A percentile compares a stretch with the other conserved stretches of the same genome.
Evolutionary conservation across 2,329 filamentous ascomycete genomes (phyloP).

Genomic region (Chaetomium sp.): DNA sequence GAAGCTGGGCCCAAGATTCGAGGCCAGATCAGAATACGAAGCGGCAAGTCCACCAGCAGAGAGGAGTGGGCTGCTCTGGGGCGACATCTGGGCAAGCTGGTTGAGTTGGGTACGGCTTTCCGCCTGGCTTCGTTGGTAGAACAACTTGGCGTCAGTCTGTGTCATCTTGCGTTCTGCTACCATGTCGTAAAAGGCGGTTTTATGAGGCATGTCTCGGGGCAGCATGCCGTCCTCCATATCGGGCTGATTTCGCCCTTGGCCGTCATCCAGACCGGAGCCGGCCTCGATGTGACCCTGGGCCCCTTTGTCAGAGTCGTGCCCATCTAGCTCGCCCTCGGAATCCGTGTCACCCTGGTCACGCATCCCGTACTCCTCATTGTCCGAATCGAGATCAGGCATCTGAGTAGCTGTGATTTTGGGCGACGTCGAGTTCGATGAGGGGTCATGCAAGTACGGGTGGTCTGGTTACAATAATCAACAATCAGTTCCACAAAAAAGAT

Average conservation of each 20-base stretch:
- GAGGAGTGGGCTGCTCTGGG: constrained; percentile 52
- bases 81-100: constrained; percentile 48
- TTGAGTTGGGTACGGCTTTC: constrained; percentile 47
- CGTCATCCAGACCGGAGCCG: constrained; percentile 14
- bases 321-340: constrained; percentile 38
- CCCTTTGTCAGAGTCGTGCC: constrained; percentile 6
- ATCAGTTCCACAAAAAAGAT: constrained; percentile 22
- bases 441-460: constrained; percentile 35
- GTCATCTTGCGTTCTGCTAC: constrained; percentile 92
- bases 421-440: constrained; percentile 42
- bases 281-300: constrained; percentile 10
- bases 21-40: constrained; percentile 24
- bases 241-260: constrained; percentile 18
- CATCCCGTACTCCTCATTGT: constrained; percentile 42
- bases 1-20: constrained; percentile 20
- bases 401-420: constrained; percentile 39
- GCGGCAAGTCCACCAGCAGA: constrained; percentile 27
- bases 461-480: constrained; percentile 32
- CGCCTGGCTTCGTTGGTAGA: constrained; percentile 86
- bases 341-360: constrained; percentile 41
- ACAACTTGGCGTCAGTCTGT: constrained; percentile 90
- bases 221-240: constrained; percentile 59
- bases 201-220: constrained; percentile 61
- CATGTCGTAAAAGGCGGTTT: constrained; percentile 90
- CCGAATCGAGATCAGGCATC: constrained; percentile 42